Base-by-base conservation (phyloP, 441 rosid species). In the Theobroma grandiflorum region DNA sequence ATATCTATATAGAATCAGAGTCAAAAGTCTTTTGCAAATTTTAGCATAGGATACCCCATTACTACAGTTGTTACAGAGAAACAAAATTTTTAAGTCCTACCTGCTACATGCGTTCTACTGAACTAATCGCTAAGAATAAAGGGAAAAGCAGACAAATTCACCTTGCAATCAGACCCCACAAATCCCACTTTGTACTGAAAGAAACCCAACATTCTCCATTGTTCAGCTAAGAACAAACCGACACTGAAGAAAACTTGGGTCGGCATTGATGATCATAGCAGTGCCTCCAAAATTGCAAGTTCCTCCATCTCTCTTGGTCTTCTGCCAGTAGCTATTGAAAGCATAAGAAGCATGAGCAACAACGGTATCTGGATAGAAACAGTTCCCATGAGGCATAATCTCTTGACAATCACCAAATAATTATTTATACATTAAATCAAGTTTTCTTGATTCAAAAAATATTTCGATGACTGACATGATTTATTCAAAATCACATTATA, bases 201-300 rank as follows among this genome's bases (percentile, higher is more conserved):
- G 61, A 73, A 65, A 18, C 76, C 64, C 82, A 35, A 14, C 62
- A 77, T n/a, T 78, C 62, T 55, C 75, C 81, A 38, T 57, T 45
- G 35, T 81, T 89, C 86, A 90, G 84, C 84, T 87, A 69, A 89
- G 91, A 70, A 72, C 38, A 87, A 91, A 91, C 38, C 87, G 80
- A 74, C 98, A 92, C 59, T 89, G 90, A 81, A 88, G 90, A 85
- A 81, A 94, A 86, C 95, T 91, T 70, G 91, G 91, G 42, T 91
- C 90, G 72, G 89, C 84, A 47, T 87, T 86, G 78, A 90, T 90
- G 40, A 91, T 76, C 92, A 91, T 90, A 35, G 93, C 93, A n/a
- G 92, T 91, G 52, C 94, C 93, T 53, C 94, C 90, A 42, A 89
- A 91, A 58, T 76, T 79, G 74, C 94, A 91, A 79, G 87, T 83